These are phyloP conservation scores for Iris macrosiphon DNA, from an alignment of 106 monocot species.

Conservation along the genomic window DNA sequence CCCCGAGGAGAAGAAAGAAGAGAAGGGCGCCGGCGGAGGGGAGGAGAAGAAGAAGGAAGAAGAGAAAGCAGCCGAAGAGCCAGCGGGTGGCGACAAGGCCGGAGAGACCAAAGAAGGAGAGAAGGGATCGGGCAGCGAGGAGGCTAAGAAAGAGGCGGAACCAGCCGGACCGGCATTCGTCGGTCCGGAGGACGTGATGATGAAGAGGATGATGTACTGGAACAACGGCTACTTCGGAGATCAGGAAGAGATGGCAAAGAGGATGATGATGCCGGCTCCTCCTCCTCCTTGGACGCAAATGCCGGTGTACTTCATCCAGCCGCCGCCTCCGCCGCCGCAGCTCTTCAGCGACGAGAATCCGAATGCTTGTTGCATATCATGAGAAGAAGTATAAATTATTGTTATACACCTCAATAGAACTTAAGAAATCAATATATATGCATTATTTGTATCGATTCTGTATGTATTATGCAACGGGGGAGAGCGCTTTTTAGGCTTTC, in stretches of 20 bases:
- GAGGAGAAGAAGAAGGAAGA: constrained; percentile 24
- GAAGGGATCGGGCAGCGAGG: constrained; percentile 2
- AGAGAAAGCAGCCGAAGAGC: background rate
- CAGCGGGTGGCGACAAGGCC: constrained; percentile 9
- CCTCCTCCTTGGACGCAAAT: constrained; percentile 16
- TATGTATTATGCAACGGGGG: background rate
- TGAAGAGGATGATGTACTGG: constrained; percentile 66
- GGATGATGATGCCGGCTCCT: constrained; percentile 7
- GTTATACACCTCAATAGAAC: background rate
- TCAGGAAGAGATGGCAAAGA: constrained; percentile 7
- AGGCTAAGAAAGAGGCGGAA: constrained; percentile 12
- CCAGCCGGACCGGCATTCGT: background rate
- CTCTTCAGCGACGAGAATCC: constrained; percentile 96
- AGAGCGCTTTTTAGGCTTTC: background rate
- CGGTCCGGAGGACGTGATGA: constrained; percentile 30
- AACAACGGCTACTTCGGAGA: background rate
- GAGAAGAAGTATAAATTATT: background rate
- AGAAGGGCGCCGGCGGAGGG: constrained; percentile 4
- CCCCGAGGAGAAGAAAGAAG: constrained; percentile 24
- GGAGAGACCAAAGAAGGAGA: constrained; percentile 14
- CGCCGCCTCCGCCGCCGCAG: constrained; percentile 61
- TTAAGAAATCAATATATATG: constrained; percentile 1
- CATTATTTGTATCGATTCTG: background rate
- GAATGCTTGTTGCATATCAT: constrained; percentile 85
- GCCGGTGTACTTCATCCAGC: constrained; percentile 37